phyloP scores from a whole-genome alignment of 2,329 filamentous ascomycete species.

The Dothistroma septosporum region DNA sequence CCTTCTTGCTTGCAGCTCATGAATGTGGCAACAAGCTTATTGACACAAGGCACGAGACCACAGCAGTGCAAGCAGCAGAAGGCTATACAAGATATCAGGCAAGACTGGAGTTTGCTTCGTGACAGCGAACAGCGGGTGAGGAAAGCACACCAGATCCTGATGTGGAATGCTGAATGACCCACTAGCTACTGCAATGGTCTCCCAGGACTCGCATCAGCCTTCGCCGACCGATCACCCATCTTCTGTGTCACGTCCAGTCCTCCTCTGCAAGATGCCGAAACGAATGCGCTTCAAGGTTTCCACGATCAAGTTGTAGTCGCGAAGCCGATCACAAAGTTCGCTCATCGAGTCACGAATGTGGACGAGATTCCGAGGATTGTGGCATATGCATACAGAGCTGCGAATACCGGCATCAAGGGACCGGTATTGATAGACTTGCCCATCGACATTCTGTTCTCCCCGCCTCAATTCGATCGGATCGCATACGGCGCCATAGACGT shows the following conservation, averaged over 20 bases:
- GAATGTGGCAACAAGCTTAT: constrained; percentile 41
- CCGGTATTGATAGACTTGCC: constrained; percentile 40
- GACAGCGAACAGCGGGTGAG: constrained; percentile 47
- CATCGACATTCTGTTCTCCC: constrained; percentile 43
- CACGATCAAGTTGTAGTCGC: constrained; percentile 46
- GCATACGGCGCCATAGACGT: constrained; percentile 42
- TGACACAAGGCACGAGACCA: constrained; percentile 48
- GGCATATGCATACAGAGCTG: constrained; percentile 37
- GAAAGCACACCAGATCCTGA: background rate
- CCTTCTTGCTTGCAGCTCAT: constrained; percentile 45
- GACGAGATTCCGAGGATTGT: constrained; percentile 46
- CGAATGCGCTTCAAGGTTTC: constrained; percentile 46
- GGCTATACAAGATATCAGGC: constrained; percentile 43
- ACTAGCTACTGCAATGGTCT: constrained; percentile 45
- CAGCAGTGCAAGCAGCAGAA: constrained; percentile 47
- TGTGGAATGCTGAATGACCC: constrained; percentile 1
- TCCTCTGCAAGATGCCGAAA: constrained; percentile 45
- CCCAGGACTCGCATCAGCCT: constrained; percentile 45
- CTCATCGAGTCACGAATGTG: constrained; percentile 42
- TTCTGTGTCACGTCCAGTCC: constrained; percentile 46
- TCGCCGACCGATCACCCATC: constrained; percentile 44
- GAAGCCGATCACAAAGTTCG: constrained; percentile 45
- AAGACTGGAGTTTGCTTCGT: constrained; percentile 47
- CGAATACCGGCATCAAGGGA: constrained; percentile 40
- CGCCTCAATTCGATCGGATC: constrained; percentile 37